Conservation (phyloP, 2,329 filamentous ascomycete genomes). For the Ceratocystis harringtonii region DNA sequence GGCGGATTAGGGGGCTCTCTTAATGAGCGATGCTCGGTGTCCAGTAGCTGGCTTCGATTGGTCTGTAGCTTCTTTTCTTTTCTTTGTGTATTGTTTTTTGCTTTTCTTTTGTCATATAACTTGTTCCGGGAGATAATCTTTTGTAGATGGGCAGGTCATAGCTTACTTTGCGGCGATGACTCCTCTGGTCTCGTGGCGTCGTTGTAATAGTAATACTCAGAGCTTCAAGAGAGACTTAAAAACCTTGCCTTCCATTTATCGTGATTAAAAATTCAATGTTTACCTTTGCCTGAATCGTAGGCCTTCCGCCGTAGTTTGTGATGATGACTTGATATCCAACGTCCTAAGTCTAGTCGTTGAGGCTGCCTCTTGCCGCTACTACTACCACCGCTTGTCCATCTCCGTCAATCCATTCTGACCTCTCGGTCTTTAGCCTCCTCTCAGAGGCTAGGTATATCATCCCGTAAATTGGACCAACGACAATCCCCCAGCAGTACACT, state of each 20-base stretch:
- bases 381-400: slow-evolving; percentile 38
- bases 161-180: neutral
- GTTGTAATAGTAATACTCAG: slow-evolving; percentile 18
- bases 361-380: slow-evolving; percentile 22
- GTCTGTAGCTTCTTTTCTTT: slow-evolving; percentile 4
- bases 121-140: slow-evolving; percentile 12
- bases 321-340: no score
- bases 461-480: slow-evolving; percentile 58
- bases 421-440: slow-evolving; percentile 42
- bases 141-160: slow-evolving; percentile 15
- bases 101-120: slow-evolving; percentile 10
- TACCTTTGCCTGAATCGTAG: no score
- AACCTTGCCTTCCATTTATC: neutral
- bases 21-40: neutral
- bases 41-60: neutral
- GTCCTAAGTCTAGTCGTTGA: neutral
- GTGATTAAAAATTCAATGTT: no score
- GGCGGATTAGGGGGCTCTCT: neutral
- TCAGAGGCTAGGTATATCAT: slow-evolving; percentile 58
- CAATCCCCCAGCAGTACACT: slow-evolving; percentile 65
- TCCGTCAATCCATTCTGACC: slow-evolving; percentile 51
- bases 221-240: slow-evolving; percentile 12
- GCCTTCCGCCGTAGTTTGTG: accelerated
- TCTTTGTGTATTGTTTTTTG: slow-evolving; percentile 11
- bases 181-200: slow-evolving; percentile 12